Evolutionary conservation across 305 asterid genomes (phyloP).

Genomic region (Fraxinus ornus): DNA sequence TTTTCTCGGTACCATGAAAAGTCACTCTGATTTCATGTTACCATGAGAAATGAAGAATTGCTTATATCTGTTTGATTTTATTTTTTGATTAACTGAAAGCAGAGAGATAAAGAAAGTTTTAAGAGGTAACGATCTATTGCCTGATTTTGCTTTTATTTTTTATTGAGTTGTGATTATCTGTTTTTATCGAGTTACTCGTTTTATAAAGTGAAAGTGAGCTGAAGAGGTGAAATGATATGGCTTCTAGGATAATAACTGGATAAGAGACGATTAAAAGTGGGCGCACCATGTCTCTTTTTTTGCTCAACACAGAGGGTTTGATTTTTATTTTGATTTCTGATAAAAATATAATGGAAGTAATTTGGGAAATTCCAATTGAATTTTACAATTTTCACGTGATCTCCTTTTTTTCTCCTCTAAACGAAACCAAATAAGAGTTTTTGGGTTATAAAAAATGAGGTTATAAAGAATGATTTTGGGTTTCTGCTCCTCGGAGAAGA

Average conservation of each 20-base stretch:
- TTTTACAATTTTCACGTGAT: neutral
- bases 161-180: neutral
- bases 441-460: slow-evolving; percentile 17
- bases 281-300: neutral
- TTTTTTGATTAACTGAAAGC: neutral
- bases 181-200: neutral
- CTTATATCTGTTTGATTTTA: neutral
- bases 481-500: neutral
- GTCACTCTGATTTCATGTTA: neutral
- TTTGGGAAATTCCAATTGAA: neutral
- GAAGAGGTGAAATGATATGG: neutral
- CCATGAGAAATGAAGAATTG: neutral
- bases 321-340: neutral
- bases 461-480: neutral
- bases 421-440: slow-evolving; percentile 11
- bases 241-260: neutral
- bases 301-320: neutral
- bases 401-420: neutral
- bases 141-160: neutral
- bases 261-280: neutral
- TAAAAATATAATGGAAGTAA: neutral
- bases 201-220: neutral
- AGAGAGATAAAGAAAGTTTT: neutral
- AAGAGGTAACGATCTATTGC: neutral
- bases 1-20: neutral